Base-by-base conservation (phyloP, 2,329 filamentous ascomycete species). In the Colletotrichum acutatum region DNA sequence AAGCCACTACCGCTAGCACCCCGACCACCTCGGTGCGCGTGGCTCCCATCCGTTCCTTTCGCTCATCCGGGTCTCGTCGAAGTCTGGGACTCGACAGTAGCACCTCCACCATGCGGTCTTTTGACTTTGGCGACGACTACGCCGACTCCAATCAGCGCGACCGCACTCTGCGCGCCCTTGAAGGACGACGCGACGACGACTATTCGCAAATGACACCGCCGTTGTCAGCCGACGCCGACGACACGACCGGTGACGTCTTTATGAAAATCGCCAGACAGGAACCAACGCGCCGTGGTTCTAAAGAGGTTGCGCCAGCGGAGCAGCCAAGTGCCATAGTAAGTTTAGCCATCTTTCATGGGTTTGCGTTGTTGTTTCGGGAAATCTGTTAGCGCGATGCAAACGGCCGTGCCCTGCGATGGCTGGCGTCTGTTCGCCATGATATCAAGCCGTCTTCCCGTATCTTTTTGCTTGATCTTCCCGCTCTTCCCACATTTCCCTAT, bases 191-290 rank as follows among this genome's bases (percentile, higher is more conserved):
- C 52, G 81, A 82, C 37, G 82, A 84, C 61, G 83, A 84, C 42
- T 76, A 76, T 61, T 76, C 79, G 60, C 83, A 83, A 30, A 81
- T 82, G 75, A 84, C 84, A n/a, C 83, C 84, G 7, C 82, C 83
- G 24, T 80, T 84, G 71, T 84, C 84, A 1, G 81, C 80, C 16
- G 84, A 87, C 63, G 82, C 80, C 54, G 89, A 91, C 66, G 89
- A 90, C 75, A 88, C 72, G 8, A 74, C 85, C 4, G 88, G 87
- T 52, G 89, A 91, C 74, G 82, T 91, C 53, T 91, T 91, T 75
- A 84, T 91, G 72, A 87, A 84, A 66, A 90, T 91, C 72, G 89
- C 89, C 14, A 83, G 86, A 12, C 88, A 91, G 71, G 88, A 90
- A 74, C 76, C 84, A 16, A 77, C 79, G 19, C 84, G 82, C 60